phyloP scores from a whole-genome alignment of 352 stramenopile species.

The Phytophthora ramorum region DNA sequence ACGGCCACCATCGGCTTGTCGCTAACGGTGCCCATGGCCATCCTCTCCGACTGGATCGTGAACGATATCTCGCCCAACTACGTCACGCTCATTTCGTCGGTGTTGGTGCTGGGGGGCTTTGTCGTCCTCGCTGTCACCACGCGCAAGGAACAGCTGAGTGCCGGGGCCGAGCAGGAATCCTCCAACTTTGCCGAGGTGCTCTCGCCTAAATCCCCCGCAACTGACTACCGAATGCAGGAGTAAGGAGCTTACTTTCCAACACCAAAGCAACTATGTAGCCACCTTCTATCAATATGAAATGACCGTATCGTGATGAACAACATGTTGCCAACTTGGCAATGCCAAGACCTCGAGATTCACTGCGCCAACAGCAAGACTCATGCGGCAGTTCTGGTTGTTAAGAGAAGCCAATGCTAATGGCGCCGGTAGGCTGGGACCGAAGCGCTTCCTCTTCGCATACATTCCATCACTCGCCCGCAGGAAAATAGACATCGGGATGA shows the following conservation, averaged over 20 bases:
- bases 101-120: constrained; percentile 80
- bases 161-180: constrained; percentile 8
- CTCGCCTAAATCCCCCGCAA: constrained; percentile 36
- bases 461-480: too few species aligned
- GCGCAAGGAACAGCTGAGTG: constrained; percentile 38
- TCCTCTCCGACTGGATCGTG: constrained; percentile 89
- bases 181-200: background rate
- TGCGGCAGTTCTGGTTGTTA: constrained; percentile 1
- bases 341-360: too few species aligned
- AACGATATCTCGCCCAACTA: constrained; percentile 58
- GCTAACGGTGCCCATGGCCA: constrained; percentile 97
- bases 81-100: constrained; percentile 62
- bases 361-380: background rate
- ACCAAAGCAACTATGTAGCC: background rate
- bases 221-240: constrained; percentile 45
- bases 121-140: constrained; percentile 58
- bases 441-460: too few species aligned
- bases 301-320: background rate
- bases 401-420: too few species aligned
- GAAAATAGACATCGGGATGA: too few species aligned
- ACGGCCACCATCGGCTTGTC: constrained; percentile 96
- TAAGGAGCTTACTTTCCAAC: constrained; percentile 12
- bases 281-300: constrained; percentile 24
- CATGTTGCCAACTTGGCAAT: background rate
- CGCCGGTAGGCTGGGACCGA: too few species aligned